Evolutionary conservation across 495 filamentous ascomycete genomes (phyloP), one percentile per base, ranked within the genome.

Genomic region (Neurospora sp.): DNA sequence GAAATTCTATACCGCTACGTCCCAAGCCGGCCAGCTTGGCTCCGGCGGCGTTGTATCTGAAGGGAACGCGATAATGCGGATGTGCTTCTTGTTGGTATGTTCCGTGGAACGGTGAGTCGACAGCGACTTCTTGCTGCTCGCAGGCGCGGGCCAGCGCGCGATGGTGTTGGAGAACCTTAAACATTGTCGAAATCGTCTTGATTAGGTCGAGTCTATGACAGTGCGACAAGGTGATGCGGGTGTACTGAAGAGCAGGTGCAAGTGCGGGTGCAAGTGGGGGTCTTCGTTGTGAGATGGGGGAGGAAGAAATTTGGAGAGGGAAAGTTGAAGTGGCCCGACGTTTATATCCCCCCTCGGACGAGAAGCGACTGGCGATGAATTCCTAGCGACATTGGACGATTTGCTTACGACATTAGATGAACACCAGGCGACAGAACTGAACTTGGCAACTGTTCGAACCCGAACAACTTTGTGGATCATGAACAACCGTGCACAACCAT

Each of bases 51-150:
- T 11, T 40, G 10, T 40, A 10, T 11, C 10, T 11, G 11, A 40
- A 40, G 40, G 11, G 3, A 12, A 22, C 20, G 4, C 1, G 46
- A 22, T 11, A 2, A 2, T 27, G 1, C 1, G 20, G 5, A 2
- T 3, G 10, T 2, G 22, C 48, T 14, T 59, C 20, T 14, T 59
- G 10, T 1, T 59, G 48, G 11, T 59, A 31, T 0, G 48, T 1
- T 11, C 1, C 0, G 2, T 3, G 1, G 2, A 14, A 2, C 0
- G 48, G 11, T 0, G 1, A 27, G 2, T 35, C 27, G 53, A 8
- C 1, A 1, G 14, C 0, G 53, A 6, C 27, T 8, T 31, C 53
- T 35, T 35, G 22, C 14, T 66, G 27, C 0, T 35, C 14, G 27
- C 31, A 1, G 1, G 14, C 53, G 11, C 53, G 27, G 14, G 14